Evolutionary conservation across 2,329 filamentous ascomycete species (phyloP).

Genomic region (Calonectria fujianensis): DNA sequence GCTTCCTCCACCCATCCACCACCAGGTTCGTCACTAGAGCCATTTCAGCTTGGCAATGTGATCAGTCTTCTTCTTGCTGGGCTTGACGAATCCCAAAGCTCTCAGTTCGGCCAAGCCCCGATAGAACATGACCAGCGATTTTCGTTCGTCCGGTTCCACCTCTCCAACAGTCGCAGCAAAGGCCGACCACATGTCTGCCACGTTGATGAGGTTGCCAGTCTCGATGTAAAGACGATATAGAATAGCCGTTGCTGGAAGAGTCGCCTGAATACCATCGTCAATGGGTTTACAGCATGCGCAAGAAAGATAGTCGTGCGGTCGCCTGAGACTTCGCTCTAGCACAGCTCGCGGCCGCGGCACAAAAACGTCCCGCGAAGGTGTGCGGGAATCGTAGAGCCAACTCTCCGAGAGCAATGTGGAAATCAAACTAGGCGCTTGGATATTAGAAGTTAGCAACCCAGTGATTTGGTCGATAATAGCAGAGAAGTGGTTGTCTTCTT

Average conservation of each 20-base stretch:
- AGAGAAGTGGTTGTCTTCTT: slow-evolving; percentile 83
- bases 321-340: slow-evolving; percentile 81
- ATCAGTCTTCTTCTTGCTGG: slow-evolving; percentile 92
- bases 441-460: slow-evolving; percentile 52
- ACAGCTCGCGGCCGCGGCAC: slow-evolving; percentile 82
- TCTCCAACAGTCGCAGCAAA: slow-evolving; percentile 78
- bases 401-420: slow-evolving; percentile 80
- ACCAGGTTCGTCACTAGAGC: slow-evolving; percentile 64
- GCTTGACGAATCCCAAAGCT: slow-evolving; percentile 90
- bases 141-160: slow-evolving; percentile 68
- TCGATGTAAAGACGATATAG: slow-evolving; percentile 88
- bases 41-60: slow-evolving; percentile 95
- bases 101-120: slow-evolving; percentile 88
- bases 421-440: slow-evolving; percentile 54
- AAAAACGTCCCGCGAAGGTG: slow-evolving; percentile 83
- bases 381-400: slow-evolving; percentile 83
- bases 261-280: slow-evolving; percentile 71
- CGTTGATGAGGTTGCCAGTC: slow-evolving; percentile 84
- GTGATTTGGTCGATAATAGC: slow-evolving; percentile 73
- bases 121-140: slow-evolving; percentile 86
- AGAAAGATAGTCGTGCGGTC: slow-evolving; percentile 85
- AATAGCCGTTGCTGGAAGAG: slow-evolving; percentile 82
- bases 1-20: slow-evolving; percentile 1
- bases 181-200: slow-evolving; percentile 86
- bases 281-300: slow-evolving; percentile 79